Conservation (phyloP, 495 filamentous ascomycete species). For the Talaromyces proteolyticus region DNA sequence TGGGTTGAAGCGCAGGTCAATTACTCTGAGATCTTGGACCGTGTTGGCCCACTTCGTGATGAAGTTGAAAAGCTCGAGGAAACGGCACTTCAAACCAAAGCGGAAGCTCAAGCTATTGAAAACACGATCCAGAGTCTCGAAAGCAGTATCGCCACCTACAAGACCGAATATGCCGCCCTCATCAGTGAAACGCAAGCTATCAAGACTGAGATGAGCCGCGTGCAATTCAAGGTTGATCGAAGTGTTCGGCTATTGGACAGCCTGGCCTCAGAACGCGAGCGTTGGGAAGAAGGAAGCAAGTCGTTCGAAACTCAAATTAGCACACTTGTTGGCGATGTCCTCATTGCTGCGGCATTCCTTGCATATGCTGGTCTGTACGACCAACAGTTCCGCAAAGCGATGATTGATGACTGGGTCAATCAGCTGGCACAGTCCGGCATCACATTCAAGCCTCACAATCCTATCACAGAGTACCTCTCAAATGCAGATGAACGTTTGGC, state of each 20-base stretch:
- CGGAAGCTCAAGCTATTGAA: slow-evolving; percentile 86
- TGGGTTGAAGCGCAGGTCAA: slow-evolving; percentile 98
- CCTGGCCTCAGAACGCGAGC: slow-evolving; percentile 81
- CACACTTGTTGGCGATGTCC: slow-evolving; percentile 91
- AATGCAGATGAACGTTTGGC: slow-evolving; percentile 90
- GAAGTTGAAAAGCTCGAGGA: slow-evolving; percentile 86
- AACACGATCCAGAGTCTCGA: slow-evolving; percentile 80
- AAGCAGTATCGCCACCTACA: slow-evolving; percentile 90
- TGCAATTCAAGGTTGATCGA: slow-evolving; percentile 96
- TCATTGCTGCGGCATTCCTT: slow-evolving; percentile 92
- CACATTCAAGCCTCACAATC: slow-evolving; percentile 86
- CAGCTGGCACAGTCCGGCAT: slow-evolving; percentile 89
- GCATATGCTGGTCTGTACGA: slow-evolving; percentile 98
- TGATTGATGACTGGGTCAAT: slow-evolving; percentile 95
- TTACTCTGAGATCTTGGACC: slow-evolving; percentile 93
- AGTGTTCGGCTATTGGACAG: slow-evolving; percentile 92
- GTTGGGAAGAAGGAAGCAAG: slow-evolving; percentile 96
- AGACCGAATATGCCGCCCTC: slow-evolving; percentile 89
- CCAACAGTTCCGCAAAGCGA: slow-evolving; percentile 93
- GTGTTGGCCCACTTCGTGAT: slow-evolving; percentile 86
- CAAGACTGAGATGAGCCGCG: slow-evolving; percentile 91
- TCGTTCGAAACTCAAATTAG: slow-evolving; percentile 97
- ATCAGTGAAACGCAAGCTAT: slow-evolving; percentile 97
- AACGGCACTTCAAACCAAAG: slow-evolving; percentile 85
- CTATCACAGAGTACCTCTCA: slow-evolving; percentile 92